A percentile compares a stretch with the other conserved stretches of the same genome.
phyloP scores from a whole-genome alignment of 345 rosid genomes.

The Eucalyptus leucophloia region DNA sequence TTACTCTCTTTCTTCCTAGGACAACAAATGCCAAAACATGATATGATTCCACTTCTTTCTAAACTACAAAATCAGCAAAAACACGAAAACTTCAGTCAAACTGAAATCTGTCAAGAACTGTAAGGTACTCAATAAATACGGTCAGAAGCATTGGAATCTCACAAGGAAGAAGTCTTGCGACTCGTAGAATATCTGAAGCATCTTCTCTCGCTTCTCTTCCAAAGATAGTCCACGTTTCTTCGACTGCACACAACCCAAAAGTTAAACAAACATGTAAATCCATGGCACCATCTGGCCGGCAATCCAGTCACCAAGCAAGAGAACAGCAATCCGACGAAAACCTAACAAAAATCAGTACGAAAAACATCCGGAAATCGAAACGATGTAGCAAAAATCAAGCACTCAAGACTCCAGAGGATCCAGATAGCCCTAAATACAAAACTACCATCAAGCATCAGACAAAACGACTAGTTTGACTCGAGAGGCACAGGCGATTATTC shows the following conservation, averaged over 20 bases:
- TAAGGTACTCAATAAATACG: neutral
- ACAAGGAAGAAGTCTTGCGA: conserved; percentile 87
- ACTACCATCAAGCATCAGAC: neutral
- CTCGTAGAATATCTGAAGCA: conserved; percentile 83
- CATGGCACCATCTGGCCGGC: neutral
- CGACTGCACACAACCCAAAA: conserved; percentile 37
- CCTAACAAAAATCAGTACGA: neutral
- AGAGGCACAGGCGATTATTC: neutral
- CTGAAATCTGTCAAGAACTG: neutral
- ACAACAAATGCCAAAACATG: neutral
- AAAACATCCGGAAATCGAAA: neutral
- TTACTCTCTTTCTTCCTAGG: neutral
- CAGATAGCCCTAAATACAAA: neutral
- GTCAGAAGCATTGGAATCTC: conserved; percentile 4
- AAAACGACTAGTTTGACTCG: neutral
- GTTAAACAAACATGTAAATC: neutral
- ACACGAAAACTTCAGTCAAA: neutral
- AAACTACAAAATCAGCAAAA: neutral
- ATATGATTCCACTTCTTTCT: neutral
- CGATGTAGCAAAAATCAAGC: neutral
- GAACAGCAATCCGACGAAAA: neutral
- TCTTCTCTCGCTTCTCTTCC: conserved; percentile 95
- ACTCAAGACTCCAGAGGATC: neutral
- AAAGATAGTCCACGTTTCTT: conserved; percentile 95
- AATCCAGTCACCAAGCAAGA: neutral